Conservation (phyloP, 805 yeast genomes). For the Ogataea philodendri region DNA sequence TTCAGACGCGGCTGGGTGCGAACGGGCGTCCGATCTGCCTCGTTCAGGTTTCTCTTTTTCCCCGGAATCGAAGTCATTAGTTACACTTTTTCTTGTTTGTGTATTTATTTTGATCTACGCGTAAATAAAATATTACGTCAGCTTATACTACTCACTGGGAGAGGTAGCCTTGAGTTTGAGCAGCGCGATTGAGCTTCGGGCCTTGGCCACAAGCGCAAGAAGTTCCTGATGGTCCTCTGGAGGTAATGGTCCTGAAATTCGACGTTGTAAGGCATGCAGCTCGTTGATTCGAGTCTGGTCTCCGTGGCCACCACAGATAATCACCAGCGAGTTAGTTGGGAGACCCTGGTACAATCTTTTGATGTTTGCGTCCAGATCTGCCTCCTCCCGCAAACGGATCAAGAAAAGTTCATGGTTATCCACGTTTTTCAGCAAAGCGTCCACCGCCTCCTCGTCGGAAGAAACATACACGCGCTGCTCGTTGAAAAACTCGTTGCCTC, state of each 20-base stretch:
- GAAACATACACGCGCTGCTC: conserved; percentile 39
- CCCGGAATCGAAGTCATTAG: conserved; percentile 14
- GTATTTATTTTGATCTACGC: conserved; percentile 7
- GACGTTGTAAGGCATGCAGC: background rate
- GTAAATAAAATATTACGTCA: conserved; percentile 4
- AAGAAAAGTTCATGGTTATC: conserved; percentile 48
- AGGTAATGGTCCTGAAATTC: conserved; percentile 2
- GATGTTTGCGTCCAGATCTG: conserved; percentile 47
- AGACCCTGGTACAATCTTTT: conserved; percentile 46
- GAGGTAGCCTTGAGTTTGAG: conserved; percentile 30
- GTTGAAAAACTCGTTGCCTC: conserved; percentile 9
- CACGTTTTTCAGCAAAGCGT: conserved; percentile 37
- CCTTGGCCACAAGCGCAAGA: conserved; percentile 30
- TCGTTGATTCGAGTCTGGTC: conserved; percentile 28
- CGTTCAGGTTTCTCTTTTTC: conserved; percentile 17
- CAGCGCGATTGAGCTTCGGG: conserved; percentile 61
- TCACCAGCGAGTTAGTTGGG: conserved; percentile 58
- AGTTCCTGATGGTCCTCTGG: conserved; percentile 7
- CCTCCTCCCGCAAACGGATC: conserved; percentile 59
- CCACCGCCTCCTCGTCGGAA: conserved; percentile 60
- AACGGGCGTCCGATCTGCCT: conserved; percentile 12
- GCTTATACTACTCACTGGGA: background rate
- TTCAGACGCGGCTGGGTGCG: conserved; percentile 13
- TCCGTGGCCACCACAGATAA: conserved; percentile 64
- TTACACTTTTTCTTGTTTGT: conserved; percentile 5